phyloP scores from a whole-genome alignment of 1,284 basidiomycete species.

The Apiotrichum sp. region DNA sequence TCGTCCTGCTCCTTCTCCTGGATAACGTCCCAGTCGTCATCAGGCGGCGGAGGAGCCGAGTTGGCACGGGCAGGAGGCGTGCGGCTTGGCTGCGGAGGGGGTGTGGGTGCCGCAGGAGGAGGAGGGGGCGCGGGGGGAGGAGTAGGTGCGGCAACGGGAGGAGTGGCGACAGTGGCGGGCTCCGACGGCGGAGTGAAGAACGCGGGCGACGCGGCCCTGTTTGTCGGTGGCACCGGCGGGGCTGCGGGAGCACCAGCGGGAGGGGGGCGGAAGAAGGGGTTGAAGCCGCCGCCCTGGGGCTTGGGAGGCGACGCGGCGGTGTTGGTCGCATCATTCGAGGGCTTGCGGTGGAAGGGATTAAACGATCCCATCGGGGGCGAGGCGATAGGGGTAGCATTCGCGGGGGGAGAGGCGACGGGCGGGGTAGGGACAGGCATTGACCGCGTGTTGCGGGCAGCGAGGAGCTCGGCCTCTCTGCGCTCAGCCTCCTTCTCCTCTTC shows the following conservation, averaged over 20 bases:
- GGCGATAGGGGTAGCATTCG: background rate
- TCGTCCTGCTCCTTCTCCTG: conserved; percentile 60
- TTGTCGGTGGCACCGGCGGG: conserved; percentile 18
- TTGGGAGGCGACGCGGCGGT: conserved; percentile 27
- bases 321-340: conserved; percentile 31
- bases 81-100: conserved; percentile 8
- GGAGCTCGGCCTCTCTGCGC: conserved; percentile 57
- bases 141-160: conserved; percentile 30
- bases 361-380: conserved; percentile 26
- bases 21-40: conserved; percentile 77
- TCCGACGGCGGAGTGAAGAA: conserved; percentile 36
- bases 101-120: conserved; percentile 46
- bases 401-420: conserved; percentile 20
- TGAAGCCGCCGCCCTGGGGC: conserved; percentile 37
- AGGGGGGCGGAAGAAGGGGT: conserved; percentile 51
- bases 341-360: conserved; percentile 50
- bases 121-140: conserved; percentile 34
- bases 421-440: conserved; percentile 19
- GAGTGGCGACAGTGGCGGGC: conserved; percentile 34
- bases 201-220: conserved; percentile 23
- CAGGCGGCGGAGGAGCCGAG: conserved; percentile 51
- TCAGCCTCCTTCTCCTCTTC: conserved; percentile 64
- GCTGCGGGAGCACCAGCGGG: conserved; percentile 19
- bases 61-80: conserved; percentile 10
- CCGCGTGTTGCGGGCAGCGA: conserved; percentile 40